Percentiles rank a stretch among this genome's conserved stretches.
Evolutionary conservation across 139 green algal species (phyloP).

Genomic region (Tetradesmus lagerheimii): DNA sequence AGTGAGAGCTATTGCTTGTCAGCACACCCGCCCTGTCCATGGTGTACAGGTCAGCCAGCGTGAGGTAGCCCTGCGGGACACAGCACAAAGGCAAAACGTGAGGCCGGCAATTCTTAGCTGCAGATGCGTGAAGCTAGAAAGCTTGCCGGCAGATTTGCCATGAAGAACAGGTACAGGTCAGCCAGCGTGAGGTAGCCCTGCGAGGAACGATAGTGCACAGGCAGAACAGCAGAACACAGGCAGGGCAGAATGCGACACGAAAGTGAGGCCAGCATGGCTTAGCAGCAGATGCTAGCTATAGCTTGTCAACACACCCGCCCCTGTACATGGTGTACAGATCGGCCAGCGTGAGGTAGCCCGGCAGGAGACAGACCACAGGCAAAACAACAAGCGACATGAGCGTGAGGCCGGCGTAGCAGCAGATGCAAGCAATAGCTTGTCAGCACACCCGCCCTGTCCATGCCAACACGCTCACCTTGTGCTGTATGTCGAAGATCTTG

Average conservation of each 20-base stretch:
- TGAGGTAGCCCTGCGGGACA: constrained; percentile 58
- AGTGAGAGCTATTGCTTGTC: neutral
- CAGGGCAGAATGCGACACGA: neutral
- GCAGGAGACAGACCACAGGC: too few species aligned
- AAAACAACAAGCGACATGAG: neutral
- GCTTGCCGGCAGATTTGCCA: too few species aligned
- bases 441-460: constrained; percentile 61
- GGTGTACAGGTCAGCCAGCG: constrained; percentile 63
- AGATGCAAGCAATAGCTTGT: too few species aligned
- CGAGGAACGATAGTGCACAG: too few species aligned
- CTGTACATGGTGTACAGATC: constrained; percentile 69
- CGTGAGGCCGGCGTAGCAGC: too few species aligned
- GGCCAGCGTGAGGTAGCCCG: constrained; percentile 58
- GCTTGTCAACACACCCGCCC: constrained; percentile 50
- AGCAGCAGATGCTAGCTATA: too few species aligned
- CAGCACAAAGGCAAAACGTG: too few species aligned
- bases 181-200: constrained; percentile 60
- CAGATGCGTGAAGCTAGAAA: too few species aligned
- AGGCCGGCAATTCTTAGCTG: too few species aligned
- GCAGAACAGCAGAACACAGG: neutral
- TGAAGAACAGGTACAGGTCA: constrained; percentile 72
- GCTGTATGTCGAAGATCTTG: constrained; percentile 76
- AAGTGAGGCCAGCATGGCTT: neutral
- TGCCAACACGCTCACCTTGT: constrained; percentile 54
- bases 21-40: constrained; percentile 67